Base-by-base conservation (phyloP, 148 eudicot species). In the Arbutus unedo region DNA sequence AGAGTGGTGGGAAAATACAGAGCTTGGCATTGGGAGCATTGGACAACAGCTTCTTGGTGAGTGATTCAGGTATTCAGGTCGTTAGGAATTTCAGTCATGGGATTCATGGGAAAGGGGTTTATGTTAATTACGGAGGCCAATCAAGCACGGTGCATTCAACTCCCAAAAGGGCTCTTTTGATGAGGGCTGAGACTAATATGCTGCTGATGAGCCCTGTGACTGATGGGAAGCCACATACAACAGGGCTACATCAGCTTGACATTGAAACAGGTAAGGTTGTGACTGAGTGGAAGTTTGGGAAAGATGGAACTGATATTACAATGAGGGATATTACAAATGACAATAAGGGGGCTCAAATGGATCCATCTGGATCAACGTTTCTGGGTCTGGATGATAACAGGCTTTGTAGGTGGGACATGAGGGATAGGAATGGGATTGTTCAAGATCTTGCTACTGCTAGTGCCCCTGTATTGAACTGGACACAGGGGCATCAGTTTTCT, bases 301-400 rank as follows among this genome's bases (percentile, higher is more conserved):
- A 93, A 68, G 97, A 93, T 80, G 94, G 97, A 4, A 83, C 92
- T 8, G 93, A 91, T 82, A 88, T 93, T 74, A 83, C 97, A 0
- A 93, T 93, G 97, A 93, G 93, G 84, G 97, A 93, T 51, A 90
- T 93, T 6, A 90, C 94, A 0, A 93, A 88, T 82, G 97, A 93
- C 79, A 86, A 78, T 10, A 93, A 93, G 80, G 92, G 91, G 4
- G 85, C 94, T 31, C 97, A 93, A 59, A 79, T 93, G 85, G 97
- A 93, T 80, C 94, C 93, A 1, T 87, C 92, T 0, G 97, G 91
- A 11, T 93, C 97, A 13, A 93, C 97, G 0, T 93, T 93, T 78
- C 88, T 93, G 87, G 97, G 97, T 8, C 79, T 93, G 76, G 97
- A 93, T 81, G 97, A 93, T 82, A 93, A 92, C 7, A 88, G 94